A percentile compares a stretch with the other conserved stretches of the same genome.
phyloP scores from a whole-genome alignment of 2,329 filamentous ascomycete genomes.

The Xylariaceae sp. region DNA sequence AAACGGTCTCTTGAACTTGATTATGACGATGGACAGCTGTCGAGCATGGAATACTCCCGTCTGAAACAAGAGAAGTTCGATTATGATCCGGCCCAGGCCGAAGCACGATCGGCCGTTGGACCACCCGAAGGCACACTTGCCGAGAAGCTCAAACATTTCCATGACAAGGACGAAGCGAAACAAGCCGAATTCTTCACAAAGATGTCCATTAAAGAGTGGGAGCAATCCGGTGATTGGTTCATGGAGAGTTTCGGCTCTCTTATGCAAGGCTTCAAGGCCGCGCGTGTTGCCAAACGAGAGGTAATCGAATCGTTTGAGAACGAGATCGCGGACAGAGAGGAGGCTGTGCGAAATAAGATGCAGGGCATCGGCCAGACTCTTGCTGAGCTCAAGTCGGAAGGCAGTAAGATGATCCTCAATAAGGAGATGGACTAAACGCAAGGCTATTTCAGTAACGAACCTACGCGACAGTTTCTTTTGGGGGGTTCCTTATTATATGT shows the following conservation, averaged over 20 bases:
- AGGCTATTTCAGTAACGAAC: neutral
- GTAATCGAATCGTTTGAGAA: constrained; percentile 49
- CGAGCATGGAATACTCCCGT: constrained; percentile 49
- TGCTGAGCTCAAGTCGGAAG: constrained; percentile 52
- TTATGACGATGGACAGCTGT: constrained; percentile 55
- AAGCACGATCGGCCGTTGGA: constrained; percentile 32
- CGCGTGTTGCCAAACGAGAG: constrained; percentile 47
- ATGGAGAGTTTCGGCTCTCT: constrained; percentile 49
- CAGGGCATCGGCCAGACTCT: constrained; percentile 54
- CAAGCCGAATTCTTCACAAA: constrained; percentile 49
- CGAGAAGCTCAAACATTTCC: constrained; percentile 46
- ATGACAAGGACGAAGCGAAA: constrained; percentile 37
- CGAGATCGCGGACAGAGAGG: constrained; percentile 53
- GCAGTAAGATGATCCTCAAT: constrained; percentile 49
- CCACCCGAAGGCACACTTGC: constrained; percentile 39
- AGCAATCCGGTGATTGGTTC: constrained; percentile 58
- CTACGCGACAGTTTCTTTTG: constrained; percentile 4
- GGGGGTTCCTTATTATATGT: constrained; percentile 4
- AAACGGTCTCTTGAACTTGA: constrained; percentile 39
- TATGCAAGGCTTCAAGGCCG: constrained; percentile 44
- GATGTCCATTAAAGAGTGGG: constrained; percentile 55
- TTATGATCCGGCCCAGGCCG: constrained; percentile 49
- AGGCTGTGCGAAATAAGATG: constrained; percentile 49
- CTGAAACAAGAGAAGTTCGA: constrained; percentile 53
- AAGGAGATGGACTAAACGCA: constrained; percentile 28